A percentile compares a stretch with the other conserved stretches of the same genome.
These are phyloP conservation scores for Hyphodiscus hymeniophilus DNA, from an alignment of 495 filamentous ascomycete genomes.

Conservation along the genomic window DNA sequence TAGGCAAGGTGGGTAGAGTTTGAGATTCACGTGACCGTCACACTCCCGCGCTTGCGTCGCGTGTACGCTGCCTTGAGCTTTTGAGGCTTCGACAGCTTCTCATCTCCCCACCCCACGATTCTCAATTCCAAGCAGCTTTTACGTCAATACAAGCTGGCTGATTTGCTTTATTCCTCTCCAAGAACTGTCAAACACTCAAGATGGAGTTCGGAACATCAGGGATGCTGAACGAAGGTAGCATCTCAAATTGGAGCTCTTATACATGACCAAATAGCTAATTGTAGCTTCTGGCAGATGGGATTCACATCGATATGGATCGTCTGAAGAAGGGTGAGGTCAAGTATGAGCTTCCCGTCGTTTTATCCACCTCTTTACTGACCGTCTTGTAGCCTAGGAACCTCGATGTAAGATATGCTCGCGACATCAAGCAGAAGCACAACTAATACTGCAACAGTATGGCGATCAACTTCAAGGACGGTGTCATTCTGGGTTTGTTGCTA, in stretches of 20 bases:
- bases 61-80: constrained; percentile 21
- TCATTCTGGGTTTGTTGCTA: constrained; percentile 68
- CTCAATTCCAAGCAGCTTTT: too few species aligned
- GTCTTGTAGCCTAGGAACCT: constrained; percentile 73
- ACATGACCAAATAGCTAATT: constrained; percentile 13
- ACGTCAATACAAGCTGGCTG: too few species aligned
- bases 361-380: constrained; percentile 23
- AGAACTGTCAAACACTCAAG: constrained; percentile 14
- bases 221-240: constrained; percentile 61
- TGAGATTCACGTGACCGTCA: too few species aligned
- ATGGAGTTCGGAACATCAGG: constrained; percentile 61
- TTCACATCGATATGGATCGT: constrained; percentile 96
- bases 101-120: background rate
- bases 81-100: constrained; percentile 13
- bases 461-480: constrained; percentile 95
- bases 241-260: constrained; percentile 6
- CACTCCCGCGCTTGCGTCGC: constrained; percentile 21
- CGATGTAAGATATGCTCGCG: constrained; percentile 61
- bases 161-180: background rate
- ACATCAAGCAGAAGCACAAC: constrained; percentile 4
- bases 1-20: too few species aligned
- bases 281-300: constrained; percentile 64
- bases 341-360: constrained; percentile 45
- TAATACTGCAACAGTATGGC: constrained; percentile 55
- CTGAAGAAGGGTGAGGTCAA: constrained; percentile 87